These are phyloP conservation scores for Wickerhamomyces hampshirensis DNA, from an alignment of 805 yeast species.

Conservation along the genomic window DNA sequence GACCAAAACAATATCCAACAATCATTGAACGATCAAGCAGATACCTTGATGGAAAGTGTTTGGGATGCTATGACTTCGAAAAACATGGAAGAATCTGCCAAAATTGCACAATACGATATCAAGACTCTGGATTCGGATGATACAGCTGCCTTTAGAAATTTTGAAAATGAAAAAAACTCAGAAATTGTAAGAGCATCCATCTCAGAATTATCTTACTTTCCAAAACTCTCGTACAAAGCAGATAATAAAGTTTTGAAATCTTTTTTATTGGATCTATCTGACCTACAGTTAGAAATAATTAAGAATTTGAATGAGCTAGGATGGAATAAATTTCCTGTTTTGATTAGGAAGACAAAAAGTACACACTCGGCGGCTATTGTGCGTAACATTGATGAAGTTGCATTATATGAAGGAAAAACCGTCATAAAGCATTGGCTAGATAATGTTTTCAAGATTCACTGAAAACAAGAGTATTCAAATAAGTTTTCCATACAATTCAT, in stretches of 20 bases:
- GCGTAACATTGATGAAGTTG: conserved; percentile 46
- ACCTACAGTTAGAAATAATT: conserved; percentile 47
- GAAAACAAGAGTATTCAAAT: not conserved
- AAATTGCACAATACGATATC: conserved; percentile 17
- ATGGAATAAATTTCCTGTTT: conserved; percentile 72
- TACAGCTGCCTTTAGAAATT: not conserved
- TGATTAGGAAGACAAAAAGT: conserved; percentile 57
- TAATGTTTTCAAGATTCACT: conserved; percentile 29
- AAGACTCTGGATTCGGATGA: conserved; percentile 1
- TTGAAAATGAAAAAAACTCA: conserved; percentile 9
- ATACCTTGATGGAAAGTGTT: conserved; percentile 58
- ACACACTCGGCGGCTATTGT: conserved; percentile 84
- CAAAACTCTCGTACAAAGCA: conserved; percentile 1
- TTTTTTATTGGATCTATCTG: conserved; percentile 32
- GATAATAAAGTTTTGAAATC: conserved; percentile 16
- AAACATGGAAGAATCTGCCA: conserved; percentile 17
- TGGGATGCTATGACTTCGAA: conserved; percentile 51
- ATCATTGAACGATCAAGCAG: conserved; percentile 55
- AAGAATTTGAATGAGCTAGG: conserved; percentile 49
- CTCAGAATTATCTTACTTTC: not conserved
- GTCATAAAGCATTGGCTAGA: conserved; percentile 64
- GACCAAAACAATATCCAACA: conserved; percentile 31
- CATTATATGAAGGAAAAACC: conserved; percentile 63
- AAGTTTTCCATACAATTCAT: not conserved
- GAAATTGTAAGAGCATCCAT: conserved; percentile 3